A percentile compares a stretch with the other conserved stretches of the same genome.
phyloP scores from a whole-genome alignment of 2,329 filamentous ascomycete species.

The Pseudodiploospora longispora region DNA sequence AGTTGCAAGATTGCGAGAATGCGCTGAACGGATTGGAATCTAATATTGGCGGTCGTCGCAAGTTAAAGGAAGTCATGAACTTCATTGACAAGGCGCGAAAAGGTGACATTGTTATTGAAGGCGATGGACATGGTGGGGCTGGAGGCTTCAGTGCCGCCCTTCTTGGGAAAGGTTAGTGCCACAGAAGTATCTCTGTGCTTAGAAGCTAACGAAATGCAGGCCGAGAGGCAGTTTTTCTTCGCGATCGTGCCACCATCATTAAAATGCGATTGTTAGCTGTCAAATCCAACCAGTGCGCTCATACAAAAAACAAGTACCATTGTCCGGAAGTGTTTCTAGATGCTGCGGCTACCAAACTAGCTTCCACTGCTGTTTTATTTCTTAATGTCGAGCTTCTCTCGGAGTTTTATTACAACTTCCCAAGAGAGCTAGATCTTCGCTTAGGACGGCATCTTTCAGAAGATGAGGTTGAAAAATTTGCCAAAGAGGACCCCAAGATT shows the following conservation, averaged over 20 bases:
- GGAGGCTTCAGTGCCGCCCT: constrained; percentile 89
- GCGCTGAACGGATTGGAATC: constrained; percentile 71
- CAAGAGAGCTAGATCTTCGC: constrained; percentile 78
- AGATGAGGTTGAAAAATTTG: constrained; percentile 80
- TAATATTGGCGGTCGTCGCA: constrained; percentile 70
- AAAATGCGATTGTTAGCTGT: constrained; percentile 83
- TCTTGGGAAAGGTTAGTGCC: constrained; percentile 63
- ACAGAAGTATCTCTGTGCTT: too few species aligned
- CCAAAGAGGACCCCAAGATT: constrained; percentile 87
- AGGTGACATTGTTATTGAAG: constrained; percentile 77
- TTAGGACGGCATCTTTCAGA: constrained; percentile 73
- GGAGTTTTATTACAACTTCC: constrained; percentile 98
- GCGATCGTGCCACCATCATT: constrained; percentile 82
- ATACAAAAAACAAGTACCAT: constrained; percentile 83
- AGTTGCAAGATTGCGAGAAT: constrained; percentile 74
- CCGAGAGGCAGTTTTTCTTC: constrained; percentile 87
- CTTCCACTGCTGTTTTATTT: constrained; percentile 90
- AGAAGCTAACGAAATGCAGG: constrained; percentile 43
- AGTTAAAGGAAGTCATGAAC: constrained; percentile 78
- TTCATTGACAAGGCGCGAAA: constrained; percentile 88
- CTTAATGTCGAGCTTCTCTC: constrained; percentile 93
- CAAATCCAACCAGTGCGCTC: constrained; percentile 82
- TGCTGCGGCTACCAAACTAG: constrained; percentile 89
- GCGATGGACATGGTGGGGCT: constrained; percentile 73
- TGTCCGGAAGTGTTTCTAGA: constrained; percentile 98